Percentiles rank a stretch among this genome's conserved stretches.
These are phyloP conservation scores for Metschnikowia continentalis DNA, from an alignment of 805 yeast genomes.

Conservation along the genomic window DNA sequence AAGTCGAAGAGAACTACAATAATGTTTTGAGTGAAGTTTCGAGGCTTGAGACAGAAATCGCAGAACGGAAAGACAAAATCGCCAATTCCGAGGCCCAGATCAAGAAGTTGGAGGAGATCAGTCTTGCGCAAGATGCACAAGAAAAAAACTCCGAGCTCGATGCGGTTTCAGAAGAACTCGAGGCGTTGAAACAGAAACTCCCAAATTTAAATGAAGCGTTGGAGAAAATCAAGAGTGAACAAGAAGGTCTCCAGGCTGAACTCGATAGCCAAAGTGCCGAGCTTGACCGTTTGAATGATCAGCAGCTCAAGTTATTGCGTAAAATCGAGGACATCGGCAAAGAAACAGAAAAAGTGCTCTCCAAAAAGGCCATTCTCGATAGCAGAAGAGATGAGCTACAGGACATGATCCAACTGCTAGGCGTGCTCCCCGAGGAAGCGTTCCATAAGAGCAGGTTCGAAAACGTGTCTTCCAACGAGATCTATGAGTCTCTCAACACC, in stretches of 20 bases:
- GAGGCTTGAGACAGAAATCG: conserved; percentile 43
- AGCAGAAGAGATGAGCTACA: conserved; percentile 68
- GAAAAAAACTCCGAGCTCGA: conserved; percentile 23
- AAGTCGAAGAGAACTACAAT: conserved; percentile 39
- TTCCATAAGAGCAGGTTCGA: conserved; percentile 44
- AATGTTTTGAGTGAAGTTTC: conserved; percentile 36
- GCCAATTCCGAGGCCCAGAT: conserved; percentile 10
- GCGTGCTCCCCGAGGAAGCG: conserved; percentile 87
- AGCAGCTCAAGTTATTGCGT: conserved; percentile 50
- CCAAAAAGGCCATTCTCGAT: conserved; percentile 55
- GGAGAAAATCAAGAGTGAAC: conserved; percentile 25
- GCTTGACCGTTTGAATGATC: conserved; percentile 50
- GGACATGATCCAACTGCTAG: conserved; percentile 72
- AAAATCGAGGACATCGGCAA: conserved; percentile 60
- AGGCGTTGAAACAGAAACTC: conserved; percentile 19
- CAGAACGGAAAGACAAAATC: conserved; percentile 8
- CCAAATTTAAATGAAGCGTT: conserved; percentile 23
- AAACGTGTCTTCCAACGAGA: conserved; percentile 44
- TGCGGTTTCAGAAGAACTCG: conserved; percentile 22
- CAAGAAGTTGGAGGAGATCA: conserved; percentile 6
- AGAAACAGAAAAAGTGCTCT: conserved; percentile 57
- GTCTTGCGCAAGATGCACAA: conserved; percentile 2
- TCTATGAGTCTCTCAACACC: conserved; percentile 50
- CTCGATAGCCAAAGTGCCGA: conserved; percentile 33
- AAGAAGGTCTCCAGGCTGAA: conserved; percentile 18